These are phyloP conservation scores for Calonectria fujianensis DNA, from an alignment of 2,329 filamentous ascomycete species.

Conservation along the genomic window DNA sequence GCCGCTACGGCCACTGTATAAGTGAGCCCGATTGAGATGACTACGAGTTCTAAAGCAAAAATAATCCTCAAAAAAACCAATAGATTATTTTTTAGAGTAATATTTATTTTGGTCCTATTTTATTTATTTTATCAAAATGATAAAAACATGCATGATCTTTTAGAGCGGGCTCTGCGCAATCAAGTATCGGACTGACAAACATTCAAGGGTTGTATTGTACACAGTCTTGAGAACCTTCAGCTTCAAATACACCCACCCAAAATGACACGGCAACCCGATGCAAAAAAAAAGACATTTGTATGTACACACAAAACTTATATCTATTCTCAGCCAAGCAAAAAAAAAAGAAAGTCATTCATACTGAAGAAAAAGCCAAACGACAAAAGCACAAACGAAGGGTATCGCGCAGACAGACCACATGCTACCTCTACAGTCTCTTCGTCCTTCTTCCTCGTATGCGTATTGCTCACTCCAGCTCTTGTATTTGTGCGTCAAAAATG, in stretches of 20 bases:
- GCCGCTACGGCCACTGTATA: too few relatives aligned
- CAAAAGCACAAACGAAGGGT: constrained; percentile 54
- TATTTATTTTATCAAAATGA: too few relatives aligned
- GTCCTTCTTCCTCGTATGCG: constrained; percentile 38
- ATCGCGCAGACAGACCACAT: constrained; percentile 53
- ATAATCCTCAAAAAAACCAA: too few relatives aligned
- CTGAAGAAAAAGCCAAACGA: constrained; percentile 43
- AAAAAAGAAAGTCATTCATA: constrained; percentile 43
- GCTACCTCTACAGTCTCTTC: constrained; percentile 46
- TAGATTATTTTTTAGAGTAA: too few relatives aligned
- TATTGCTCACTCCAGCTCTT: constrained; percentile 38
- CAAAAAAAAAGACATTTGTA: constrained; percentile 1
- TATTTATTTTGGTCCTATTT: too few relatives aligned
- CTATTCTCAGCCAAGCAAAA: constrained; percentile 49
- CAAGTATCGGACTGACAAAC: too few relatives aligned
- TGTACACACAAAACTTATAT: constrained; percentile 46
- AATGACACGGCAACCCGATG: background rate
- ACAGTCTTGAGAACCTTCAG: background rate
- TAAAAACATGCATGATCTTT: too few relatives aligned
- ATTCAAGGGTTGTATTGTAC: too few relatives aligned
- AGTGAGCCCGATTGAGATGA: too few relatives aligned
- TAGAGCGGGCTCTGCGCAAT: too few relatives aligned
- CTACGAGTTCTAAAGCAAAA: too few relatives aligned
- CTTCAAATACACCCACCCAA: background rate
- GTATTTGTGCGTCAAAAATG: constrained; percentile 37